Conservation (phyloP, 2,329 filamentous ascomycete genomes). For the Gaeumannomyces tritici region DNA sequence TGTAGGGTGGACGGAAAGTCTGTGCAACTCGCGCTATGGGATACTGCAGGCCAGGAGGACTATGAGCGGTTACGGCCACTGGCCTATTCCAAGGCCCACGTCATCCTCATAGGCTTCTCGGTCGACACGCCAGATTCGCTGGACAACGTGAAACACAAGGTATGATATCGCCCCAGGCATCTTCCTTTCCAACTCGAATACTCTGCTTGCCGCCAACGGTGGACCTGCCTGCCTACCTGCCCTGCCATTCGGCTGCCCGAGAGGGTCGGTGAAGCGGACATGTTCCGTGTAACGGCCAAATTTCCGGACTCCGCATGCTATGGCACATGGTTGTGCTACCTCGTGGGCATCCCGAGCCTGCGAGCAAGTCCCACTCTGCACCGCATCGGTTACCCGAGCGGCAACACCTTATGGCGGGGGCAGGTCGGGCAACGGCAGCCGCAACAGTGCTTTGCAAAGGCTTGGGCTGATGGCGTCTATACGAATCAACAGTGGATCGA, state of each 20-base stretch:
- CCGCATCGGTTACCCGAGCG: background rate
- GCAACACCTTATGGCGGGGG: background rate
- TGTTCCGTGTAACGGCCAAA: conserved; percentile 1
- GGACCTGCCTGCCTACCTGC: background rate
- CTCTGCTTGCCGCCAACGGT: background rate
- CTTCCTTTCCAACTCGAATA: background rate
- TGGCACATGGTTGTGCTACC: background rate
- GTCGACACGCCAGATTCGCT: conserved; percentile 92
- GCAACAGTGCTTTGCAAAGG: background rate
- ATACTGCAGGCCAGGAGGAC: conserved; percentile 99
- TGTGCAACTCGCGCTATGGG: conserved; percentile 96
- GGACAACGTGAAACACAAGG: conserved; percentile 97
- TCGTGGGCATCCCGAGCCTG: background rate
- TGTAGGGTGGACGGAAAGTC: conserved; percentile 97
- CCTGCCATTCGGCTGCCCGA: background rate
- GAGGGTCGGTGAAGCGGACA: background rate
- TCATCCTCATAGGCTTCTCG: conserved; percentile 92
- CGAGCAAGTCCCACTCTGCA: background rate
- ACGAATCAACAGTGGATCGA: conserved; percentile 68
- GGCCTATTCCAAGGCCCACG: conserved; percentile 94
- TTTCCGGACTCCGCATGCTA: background rate
- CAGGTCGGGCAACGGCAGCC: background rate
- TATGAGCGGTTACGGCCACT: conserved; percentile 92
- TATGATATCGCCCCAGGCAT: conserved; percentile 24
- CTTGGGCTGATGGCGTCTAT: background rate